Percentiles rank a stretch among this genome's conserved stretches.
Evolutionary conservation across 164 flowering plant genomes (phyloP).

Genomic region (Aristolochia contorta): DNA sequence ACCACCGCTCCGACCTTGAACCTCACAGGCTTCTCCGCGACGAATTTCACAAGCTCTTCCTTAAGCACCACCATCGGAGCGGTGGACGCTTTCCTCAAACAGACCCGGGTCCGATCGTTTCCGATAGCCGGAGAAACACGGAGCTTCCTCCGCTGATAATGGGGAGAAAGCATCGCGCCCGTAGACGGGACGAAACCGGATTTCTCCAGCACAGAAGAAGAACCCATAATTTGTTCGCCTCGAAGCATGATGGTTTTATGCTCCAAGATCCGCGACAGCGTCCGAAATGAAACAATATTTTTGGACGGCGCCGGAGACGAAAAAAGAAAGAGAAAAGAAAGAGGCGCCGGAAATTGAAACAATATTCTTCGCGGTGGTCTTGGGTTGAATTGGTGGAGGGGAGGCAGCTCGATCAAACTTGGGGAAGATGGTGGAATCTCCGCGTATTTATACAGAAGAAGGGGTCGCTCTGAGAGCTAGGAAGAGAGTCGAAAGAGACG

Average conservation of each 20-base stretch:
- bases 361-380: not conserved
- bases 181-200: conserved; percentile 31
- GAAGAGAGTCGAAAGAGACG: not conserved
- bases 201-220: conserved; percentile 27
- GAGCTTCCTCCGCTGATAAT: conserved; percentile 15
- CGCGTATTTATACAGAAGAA: conserved; percentile 1
- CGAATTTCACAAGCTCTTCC: conserved; percentile 37
- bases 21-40: conserved; percentile 41
- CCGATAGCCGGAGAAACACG: conserved; percentile 17
- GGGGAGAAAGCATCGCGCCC: conserved; percentile 12
- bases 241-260: conserved; percentile 32
- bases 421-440: not conserved
- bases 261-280: not conserved
- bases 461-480: not conserved
- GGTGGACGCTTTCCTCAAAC: conserved; percentile 12
- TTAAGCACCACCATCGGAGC: conserved; percentile 50
- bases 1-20: conserved; percentile 79
- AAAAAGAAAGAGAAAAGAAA: no score
- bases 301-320: not conserved
- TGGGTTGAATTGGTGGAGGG: not conserved
- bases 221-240: conserved; percentile 49
- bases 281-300: not conserved
- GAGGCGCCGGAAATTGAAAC: no score
- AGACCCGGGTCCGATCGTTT: conserved; percentile 9
- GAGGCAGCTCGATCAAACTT: not conserved